phyloP scores from a whole-genome alignment of 106 monocot species.

The Dioscorea zingiberensis region DNA sequence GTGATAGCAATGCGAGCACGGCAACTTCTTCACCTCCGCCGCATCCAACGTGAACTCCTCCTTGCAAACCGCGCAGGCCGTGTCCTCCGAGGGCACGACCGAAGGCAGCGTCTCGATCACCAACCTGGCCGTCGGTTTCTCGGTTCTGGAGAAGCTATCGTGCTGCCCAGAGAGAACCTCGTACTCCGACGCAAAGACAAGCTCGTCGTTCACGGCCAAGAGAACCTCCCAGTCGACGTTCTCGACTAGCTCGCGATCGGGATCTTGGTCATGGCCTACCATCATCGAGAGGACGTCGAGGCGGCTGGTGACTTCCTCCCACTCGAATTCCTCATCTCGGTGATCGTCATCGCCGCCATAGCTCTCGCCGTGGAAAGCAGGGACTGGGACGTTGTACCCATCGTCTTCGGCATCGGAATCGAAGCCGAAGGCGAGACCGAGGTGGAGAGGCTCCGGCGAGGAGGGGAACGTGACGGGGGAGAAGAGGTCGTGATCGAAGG shows the following conservation, averaged over 20 bases:
- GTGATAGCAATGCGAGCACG: slow-evolving; percentile 35
- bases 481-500: not conserved
- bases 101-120: slow-evolving; percentile 29
- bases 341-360: too few species aligned
- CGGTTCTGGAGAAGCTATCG: not conserved
- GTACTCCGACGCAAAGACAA: not conserved
- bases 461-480: not conserved
- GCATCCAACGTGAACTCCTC: slow-evolving; percentile 22
- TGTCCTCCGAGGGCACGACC: slow-evolving; percentile 9
- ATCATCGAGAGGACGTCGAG: slow-evolving; percentile 1
- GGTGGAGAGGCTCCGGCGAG: not conserved
- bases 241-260: not conserved
- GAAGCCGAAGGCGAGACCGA: slow-evolving; percentile 12
- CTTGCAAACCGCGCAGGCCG: slow-evolving; percentile 37
- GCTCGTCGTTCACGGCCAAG: not conserved
- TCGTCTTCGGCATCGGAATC: slow-evolving; percentile 7
- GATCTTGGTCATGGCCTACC: slow-evolving; percentile 3
- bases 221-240: slow-evolving; percentile 7
- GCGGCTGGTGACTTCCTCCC: slow-evolving; percentile 30
- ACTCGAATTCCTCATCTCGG: slow-evolving; percentile 22
- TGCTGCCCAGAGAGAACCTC: slow-evolving; percentile 7
- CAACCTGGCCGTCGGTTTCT: slow-evolving; percentile 27
- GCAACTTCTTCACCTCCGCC: slow-evolving; percentile 22
- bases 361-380: not conserved
- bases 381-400: not conserved